phyloP scores from a whole-genome alignment of 2,329 filamentous ascomycete species.

The Aspergillus eucalypticola region DNA sequence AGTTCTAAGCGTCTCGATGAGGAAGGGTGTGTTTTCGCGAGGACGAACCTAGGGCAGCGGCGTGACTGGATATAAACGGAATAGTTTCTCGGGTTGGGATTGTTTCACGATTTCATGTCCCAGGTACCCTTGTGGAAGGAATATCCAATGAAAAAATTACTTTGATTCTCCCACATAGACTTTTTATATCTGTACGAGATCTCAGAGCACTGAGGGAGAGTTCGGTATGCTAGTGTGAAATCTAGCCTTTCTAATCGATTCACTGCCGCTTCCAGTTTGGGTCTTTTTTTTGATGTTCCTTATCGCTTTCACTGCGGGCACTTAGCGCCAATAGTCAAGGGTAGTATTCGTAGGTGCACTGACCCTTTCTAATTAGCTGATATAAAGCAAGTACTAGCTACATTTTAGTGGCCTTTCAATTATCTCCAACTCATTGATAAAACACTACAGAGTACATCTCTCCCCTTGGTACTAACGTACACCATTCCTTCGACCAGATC shows the following conservation, averaged over 20 bases:
- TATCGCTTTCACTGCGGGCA: neutral
- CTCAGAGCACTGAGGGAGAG: neutral
- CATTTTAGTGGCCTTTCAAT: no score
- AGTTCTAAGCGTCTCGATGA: conserved; percentile 73
- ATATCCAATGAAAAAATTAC: conserved; percentile 44
- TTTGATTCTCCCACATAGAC: conserved; percentile 34
- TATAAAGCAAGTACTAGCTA: no score
- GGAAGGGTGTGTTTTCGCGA: conserved; percentile 33
- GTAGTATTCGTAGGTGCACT: neutral
- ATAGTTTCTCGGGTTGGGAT: conserved; percentile 40
- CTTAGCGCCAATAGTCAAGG: neutral
- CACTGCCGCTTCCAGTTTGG: neutral
- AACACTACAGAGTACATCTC: no score
- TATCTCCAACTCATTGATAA: neutral
- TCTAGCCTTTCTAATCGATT: neutral
- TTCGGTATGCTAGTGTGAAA: neutral
- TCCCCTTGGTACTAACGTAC: no score
- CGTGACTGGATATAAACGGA: conserved; percentile 42
- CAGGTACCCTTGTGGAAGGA: conserved; percentile 44
- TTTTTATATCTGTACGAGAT: conserved; percentile 24
- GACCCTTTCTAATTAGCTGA: no score
- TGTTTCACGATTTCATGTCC: conserved; percentile 44
- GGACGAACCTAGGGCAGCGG: conserved; percentile 38
- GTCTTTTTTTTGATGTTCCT: neutral
- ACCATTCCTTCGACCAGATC: no score